These are phyloP conservation scores for Syzygium aqueum DNA, from an alignment of 345 rosid species.

Conservation along the genomic window DNA sequence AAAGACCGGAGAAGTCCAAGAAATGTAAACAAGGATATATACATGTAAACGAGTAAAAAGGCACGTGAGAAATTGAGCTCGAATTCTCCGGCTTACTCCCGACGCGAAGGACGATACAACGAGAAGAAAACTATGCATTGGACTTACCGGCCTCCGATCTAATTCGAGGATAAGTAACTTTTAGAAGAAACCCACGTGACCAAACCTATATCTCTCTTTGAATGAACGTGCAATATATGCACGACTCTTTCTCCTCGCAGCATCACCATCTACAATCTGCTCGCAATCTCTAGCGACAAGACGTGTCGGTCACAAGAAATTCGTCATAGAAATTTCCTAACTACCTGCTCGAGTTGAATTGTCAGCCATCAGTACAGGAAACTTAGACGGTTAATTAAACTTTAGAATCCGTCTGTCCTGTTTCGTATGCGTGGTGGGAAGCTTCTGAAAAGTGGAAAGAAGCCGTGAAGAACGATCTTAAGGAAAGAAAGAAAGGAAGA, in stretches of 20 bases:
- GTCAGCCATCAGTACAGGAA: background rate
- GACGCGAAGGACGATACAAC: accelerated
- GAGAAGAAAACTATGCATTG: background rate
- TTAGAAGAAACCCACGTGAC: no score
- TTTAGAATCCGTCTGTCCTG: background rate
- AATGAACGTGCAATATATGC: background rate
- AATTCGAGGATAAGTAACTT: no score
- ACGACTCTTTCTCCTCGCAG: background rate
- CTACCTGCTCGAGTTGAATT: background rate
- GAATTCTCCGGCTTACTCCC: background rate
- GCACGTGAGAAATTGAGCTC: background rate
- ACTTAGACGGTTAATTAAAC: background rate
- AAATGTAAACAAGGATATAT: background rate
- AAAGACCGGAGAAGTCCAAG: background rate
- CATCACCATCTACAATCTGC: background rate
- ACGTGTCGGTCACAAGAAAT: background rate
- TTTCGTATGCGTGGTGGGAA: background rate
- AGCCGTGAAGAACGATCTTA: background rate
- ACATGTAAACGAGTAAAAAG: background rate
- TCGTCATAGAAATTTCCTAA: background rate
- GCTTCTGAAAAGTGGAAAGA: background rate
- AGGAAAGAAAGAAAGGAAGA: background rate
- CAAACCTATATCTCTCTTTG: no score
- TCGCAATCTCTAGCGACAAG: background rate
- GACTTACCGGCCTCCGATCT: no score